Evolutionary conservation across 2,329 filamentous ascomycete species (phyloP).

Genomic region (Ophiocordyceps camponoti-floridani): DNA sequence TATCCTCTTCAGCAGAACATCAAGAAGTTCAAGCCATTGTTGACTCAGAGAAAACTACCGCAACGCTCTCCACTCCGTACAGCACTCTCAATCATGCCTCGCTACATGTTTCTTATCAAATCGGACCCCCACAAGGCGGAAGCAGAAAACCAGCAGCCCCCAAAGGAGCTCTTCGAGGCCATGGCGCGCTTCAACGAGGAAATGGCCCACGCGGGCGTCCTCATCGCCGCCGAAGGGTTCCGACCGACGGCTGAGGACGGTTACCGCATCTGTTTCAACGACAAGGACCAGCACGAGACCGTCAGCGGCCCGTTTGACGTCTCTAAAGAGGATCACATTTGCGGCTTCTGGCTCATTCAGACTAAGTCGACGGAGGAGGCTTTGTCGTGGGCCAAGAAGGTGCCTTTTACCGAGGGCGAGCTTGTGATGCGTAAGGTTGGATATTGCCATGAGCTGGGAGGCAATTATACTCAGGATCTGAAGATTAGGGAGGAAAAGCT

Average conservation of each 20-base stretch:
- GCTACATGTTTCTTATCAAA: neutral
- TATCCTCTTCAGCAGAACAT: too few relatives aligned
- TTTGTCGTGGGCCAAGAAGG: constrained; percentile 12
- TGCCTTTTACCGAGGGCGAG: constrained; percentile 10
- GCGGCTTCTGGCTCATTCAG: constrained; percentile 14
- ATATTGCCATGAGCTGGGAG: constrained; percentile 7
- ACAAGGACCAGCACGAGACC: constrained; percentile 5
- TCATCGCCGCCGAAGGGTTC: neutral
- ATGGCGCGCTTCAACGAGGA: neutral
- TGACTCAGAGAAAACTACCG: too few relatives aligned
- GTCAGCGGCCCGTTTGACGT: constrained; percentile 13
- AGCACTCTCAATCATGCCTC: neutral
- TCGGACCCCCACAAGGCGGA: neutral
- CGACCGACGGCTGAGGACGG: constrained; percentile 4
- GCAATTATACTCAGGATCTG: constrained; percentile 5
- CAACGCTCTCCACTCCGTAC: too few relatives aligned
- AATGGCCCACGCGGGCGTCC: neutral
- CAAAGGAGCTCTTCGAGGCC: neutral
- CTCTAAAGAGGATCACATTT: constrained; percentile 8
- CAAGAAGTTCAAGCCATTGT: too few relatives aligned
- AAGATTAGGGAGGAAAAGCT: constrained; percentile 3
- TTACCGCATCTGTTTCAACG: constrained; percentile 10
- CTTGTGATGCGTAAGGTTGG: constrained; percentile 9
- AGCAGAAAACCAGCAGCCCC: neutral
- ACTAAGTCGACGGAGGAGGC: constrained; percentile 11